Evolutionary conservation across 2,329 filamentous ascomycete genomes (phyloP).

Genomic region (Exophiala alcalophila): DNA sequence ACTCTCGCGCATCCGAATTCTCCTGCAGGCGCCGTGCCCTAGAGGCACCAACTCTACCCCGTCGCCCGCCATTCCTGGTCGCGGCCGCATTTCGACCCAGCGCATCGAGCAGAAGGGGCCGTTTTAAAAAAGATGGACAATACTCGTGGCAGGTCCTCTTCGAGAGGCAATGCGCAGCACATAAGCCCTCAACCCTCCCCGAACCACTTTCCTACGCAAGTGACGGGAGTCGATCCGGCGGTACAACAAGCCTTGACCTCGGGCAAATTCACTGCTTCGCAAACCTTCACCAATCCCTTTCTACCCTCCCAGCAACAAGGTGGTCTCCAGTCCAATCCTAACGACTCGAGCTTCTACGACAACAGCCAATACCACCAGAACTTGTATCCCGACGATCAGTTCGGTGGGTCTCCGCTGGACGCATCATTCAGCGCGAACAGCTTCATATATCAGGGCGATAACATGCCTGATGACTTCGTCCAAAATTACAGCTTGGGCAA

Average conservation of each 20-base stretch:
- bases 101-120: background rate
- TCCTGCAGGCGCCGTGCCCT: conserved; percentile 9
- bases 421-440: conserved; percentile 32
- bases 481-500: conserved; percentile 26
- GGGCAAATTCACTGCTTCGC: conserved; percentile 33
- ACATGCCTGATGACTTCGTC: conserved; percentile 38
- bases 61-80: conserved; percentile 1
- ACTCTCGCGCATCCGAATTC: conserved; percentile 1
- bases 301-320: conserved; percentile 34
- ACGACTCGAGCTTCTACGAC: conserved; percentile 20
- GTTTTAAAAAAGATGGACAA: conserved; percentile 25
- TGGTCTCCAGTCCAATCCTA: conserved; percentile 15
- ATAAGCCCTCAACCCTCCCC: conserved; percentile 44
- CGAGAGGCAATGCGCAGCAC: conserved; percentile 39
- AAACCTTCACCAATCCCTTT: conserved; percentile 37
- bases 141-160: conserved; percentile 38
- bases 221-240: conserved; percentile 39
- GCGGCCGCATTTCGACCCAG: conserved; percentile 1
- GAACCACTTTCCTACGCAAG: conserved; percentile 39
- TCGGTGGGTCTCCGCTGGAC: conserved; percentile 34
- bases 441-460: conserved; percentile 34
- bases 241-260: conserved; percentile 37
- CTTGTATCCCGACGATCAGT: conserved; percentile 32
- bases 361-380: conserved; percentile 32
- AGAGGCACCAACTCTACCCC: conserved; percentile 3